phyloP scores from a whole-genome alignment of 371 early-diverging fungal species.

The Cladochytrium tenue region DNA sequence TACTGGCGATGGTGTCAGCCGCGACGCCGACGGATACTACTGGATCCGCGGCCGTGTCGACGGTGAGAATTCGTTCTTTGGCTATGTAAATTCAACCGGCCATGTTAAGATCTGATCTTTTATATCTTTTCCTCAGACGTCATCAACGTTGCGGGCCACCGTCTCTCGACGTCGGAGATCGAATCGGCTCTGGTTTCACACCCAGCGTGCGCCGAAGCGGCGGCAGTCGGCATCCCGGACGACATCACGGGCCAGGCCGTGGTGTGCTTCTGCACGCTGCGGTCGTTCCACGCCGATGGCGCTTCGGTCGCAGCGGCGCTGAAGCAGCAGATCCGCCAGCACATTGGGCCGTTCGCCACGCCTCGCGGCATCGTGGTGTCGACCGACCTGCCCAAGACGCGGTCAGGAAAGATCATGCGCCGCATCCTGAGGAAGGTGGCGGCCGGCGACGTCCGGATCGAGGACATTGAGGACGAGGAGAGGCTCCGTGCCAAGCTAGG shows the following conservation, averaged over 20 bases:
- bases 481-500: conserved; percentile 70
- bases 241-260: conserved; percentile 86
- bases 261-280: conserved; percentile 58
- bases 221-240: conserved; percentile 90
- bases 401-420: conserved; percentile 96
- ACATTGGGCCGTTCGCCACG: conserved; percentile 94
- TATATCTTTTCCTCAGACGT: conserved; percentile 60
- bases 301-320: conserved; percentile 62
- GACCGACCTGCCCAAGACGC: conserved; percentile 94
- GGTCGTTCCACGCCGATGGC: conserved; percentile 35
- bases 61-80: conserved; percentile 32
- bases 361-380: conserved; percentile 85
- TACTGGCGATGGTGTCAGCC: conserved; percentile 86
- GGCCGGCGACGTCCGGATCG: conserved; percentile 65
- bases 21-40: conserved; percentile 91
- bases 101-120: neutral
- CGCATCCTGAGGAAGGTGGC: conserved; percentile 93
- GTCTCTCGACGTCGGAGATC: conserved; percentile 94
- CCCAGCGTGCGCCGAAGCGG: conserved; percentile 88
- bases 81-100: neutral
- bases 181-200: conserved; percentile 53
- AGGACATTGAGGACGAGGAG: conserved; percentile 36
- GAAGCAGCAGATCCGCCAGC: conserved; percentile 74
- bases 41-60: conserved; percentile 95
- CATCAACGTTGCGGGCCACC: conserved; percentile 97